Evolutionary conservation across 257 asterid genomes (phyloP), one percentile per base, ranked within the genome.

Genomic region (Solanum peruvianum): DNA sequence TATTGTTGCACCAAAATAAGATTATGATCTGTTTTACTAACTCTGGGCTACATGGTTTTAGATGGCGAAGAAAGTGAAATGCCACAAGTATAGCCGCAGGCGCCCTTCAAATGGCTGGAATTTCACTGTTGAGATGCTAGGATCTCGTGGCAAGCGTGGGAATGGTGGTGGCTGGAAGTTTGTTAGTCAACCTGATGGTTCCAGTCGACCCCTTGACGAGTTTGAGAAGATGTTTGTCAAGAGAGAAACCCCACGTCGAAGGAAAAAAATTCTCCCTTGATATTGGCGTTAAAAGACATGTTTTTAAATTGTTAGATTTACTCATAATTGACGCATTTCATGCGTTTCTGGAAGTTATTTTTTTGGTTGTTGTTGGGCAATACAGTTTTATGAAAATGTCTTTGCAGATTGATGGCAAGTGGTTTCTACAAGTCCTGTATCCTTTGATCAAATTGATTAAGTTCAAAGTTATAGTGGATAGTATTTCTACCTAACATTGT

Each of bases 101-200:
- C 98, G 98, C 58, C 98, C 98, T n/a, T 69, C 95, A 8, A 91
- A 90, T 84, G 99, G 99, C 35, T 97, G 99, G 99, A 93, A 93
- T 85, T 92, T 95, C 78, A 95, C 83, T 85, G 98, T 97, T 73
- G 99, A 97, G 96, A 95, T 93, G 90, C 89, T 95, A 11, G 99
- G 99, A n/a, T 44, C 90, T 20, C 88, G 86, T 39, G 95, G 92
- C 88, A 97, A 94, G 92, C 97, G 98, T 35, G 98, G 99, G 44
- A 89, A 90, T 87, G 95, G 98, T 25, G 99, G 99, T 29, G 99
- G 99, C 75, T 90, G 92, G 95, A 97, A 97, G 90, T 97, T 97
- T 35, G 66, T 96, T 35, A 97, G 99, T 72, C 87, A 87, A 88
- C 95, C 96, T 39, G 94, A 97, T 87, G 99, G 99, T n/a, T 97